phyloP scores from a whole-genome alignment of 352 stramenopile genomes.

The Globisporangium emineosum region DNA sequence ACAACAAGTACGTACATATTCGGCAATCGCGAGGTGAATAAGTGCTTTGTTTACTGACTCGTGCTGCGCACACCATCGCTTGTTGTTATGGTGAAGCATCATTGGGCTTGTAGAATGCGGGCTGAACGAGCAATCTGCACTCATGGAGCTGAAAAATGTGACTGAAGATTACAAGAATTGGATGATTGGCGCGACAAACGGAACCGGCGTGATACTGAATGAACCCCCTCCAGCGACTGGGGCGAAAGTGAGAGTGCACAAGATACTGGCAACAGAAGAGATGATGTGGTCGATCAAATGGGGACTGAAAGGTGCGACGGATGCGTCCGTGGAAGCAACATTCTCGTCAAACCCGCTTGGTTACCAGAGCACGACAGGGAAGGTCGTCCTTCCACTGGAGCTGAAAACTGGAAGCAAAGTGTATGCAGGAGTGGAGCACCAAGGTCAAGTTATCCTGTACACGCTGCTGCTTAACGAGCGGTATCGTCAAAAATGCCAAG shows the following conservation, averaged over 20 bases:
- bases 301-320: slow-evolving; percentile 76
- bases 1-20: slow-evolving; percentile 44
- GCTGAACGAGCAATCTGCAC: slow-evolving; percentile 51
- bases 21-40: background rate
- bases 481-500: slow-evolving; percentile 55
- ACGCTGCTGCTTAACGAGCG: slow-evolving; percentile 80
- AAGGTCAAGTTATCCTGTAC: slow-evolving; percentile 89
- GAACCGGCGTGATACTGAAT: slow-evolving; percentile 30
- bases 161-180: slow-evolving; percentile 54
- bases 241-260: slow-evolving; percentile 32
- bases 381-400: slow-evolving; percentile 66
- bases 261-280: slow-evolving; percentile 74
- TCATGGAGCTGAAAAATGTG: slow-evolving; percentile 55
- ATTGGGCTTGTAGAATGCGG: slow-evolving; percentile 65
- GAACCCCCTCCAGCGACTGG: slow-evolving; percentile 22
- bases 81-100: slow-evolving; percentile 34
- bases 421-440: slow-evolving; percentile 51
- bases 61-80: background rate
- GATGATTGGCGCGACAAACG: slow-evolving; percentile 21
- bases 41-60: background rate
- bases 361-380: slow-evolving; percentile 1
- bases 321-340: slow-evolving; percentile 59
- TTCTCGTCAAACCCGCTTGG: slow-evolving; percentile 22
- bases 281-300: slow-evolving; percentile 86
- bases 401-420: slow-evolving; percentile 87